A percentile compares a stretch with the other conserved stretches of the same genome.
Evolutionary conservation across 176 grass and related monocot species (phyloP).

Genomic region (Musa acuminata): DNA sequence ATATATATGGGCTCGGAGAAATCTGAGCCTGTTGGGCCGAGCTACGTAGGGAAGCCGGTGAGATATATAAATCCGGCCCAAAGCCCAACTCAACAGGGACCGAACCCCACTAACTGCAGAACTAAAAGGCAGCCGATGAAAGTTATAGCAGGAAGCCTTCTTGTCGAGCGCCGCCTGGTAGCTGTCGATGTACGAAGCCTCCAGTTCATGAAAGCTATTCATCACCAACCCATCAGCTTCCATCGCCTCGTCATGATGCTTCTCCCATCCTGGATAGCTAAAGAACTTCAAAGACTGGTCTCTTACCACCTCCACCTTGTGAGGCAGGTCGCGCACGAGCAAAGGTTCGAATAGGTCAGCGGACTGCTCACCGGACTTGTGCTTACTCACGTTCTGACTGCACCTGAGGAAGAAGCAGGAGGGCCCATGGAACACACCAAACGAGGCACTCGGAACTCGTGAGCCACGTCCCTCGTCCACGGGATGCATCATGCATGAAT

Average conservation of each 20-base stretch:
- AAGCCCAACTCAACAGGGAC: no score
- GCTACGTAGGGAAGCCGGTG: no score
- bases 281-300: background rate
- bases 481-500: background rate
- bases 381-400: background rate
- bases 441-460: no score
- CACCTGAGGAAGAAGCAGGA: slow-evolving; percentile 17
- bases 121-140: no score
- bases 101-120: no score
- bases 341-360: slow-evolving; percentile 18
- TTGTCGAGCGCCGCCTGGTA: no score
- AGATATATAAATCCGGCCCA: no score
- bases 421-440: slow-evolving; percentile 10
- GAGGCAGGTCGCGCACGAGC: slow-evolving; percentile 24
- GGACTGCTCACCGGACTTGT: slow-evolving; percentile 2
- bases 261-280: background rate
- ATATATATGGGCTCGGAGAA: no score
- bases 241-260: background rate
- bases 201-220: slow-evolving; percentile 25
- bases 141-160: no score
- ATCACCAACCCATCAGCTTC: slow-evolving; percentile 10
- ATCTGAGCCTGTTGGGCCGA: no score
- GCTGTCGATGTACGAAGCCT: no score
- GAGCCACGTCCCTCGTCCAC: no score
- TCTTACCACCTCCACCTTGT: slow-evolving; percentile 10